Evolutionary conservation across 208 protist species (phyloP), one percentile per base, ranked within the genome.

Genomic region (Trypanosoma lewisi): DNA sequence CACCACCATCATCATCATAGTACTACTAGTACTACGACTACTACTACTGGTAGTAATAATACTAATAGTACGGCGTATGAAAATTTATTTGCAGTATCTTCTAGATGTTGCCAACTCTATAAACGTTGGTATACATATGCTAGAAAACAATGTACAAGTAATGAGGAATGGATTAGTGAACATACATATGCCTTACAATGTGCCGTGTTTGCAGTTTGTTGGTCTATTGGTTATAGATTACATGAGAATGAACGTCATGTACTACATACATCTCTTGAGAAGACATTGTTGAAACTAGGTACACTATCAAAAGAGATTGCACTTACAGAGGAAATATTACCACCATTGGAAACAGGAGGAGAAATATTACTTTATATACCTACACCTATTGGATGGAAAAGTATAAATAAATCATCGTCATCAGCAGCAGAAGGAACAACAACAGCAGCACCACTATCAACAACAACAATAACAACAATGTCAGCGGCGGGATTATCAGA

Each of bases 361-460:
- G 73, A 74, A 34, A 67, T 74, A 36, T 73, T 84, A 50, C 58
- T 80, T 37, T 71, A 67, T 50, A 62, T 88, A 28, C 53, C 70
- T 21, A 82, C 75, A 25, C 77, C 77, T 30, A 39, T 57, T 30
- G 89, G 89, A 2, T 95, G 89, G 89, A 78, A 74, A 60, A 80
- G 74, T n/a, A 70, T 91, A 48, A 75, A 75, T 34, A 73, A 84
- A 51, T n/a, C n/a, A n/a, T n/a, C n/a, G n/a, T n/a, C n/a, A n/a
- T n/a, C n/a, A n/a, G n/a, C n/a, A n/a, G n/a, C n/a, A n/a, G n/a
- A n/a, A n/a, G n/a, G n/a, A n/a, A 74, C 77, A 2, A 59, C 49
- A 31, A 42, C 48, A 33, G 25, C 48, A 30, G 31, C 25, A 12
- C 36, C n/a, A n/a, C n/a, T n/a, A n/a, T n/a, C n/a, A n/a, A n/a